Evolutionary conservation across 768 basidiomycete species (phyloP), one percentile per base, ranked within the genome.

Genomic region (Omphalotus guepiniiformis): DNA sequence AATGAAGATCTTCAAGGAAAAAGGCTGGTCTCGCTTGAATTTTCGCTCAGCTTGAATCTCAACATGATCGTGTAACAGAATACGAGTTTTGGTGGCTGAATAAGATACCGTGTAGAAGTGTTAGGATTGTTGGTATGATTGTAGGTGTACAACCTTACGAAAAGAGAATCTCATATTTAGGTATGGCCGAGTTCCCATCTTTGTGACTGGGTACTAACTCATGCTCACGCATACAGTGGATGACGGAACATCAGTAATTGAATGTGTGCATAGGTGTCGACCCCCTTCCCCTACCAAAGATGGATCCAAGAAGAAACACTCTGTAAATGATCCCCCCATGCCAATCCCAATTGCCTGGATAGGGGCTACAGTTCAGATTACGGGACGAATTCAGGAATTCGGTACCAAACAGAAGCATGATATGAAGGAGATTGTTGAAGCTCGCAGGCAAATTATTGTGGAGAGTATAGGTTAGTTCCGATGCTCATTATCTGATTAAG

Each of bases 171-270:
- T 55, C 81, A 1, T 88, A 88, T 59, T 73, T 75, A 0, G 56
- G 88, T 85, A 52, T 53, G 73, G 54, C 23, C 29, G 30, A 22
- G 18, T 47, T 19, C 44, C 4, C 43, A 23, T 16, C 26, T 32
- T 5, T 41, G 21, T 52, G 19, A 16, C n/a, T 27, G 34, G 30
- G n/a, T n/a, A n/a, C n/a, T n/a, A n/a, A n/a, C 42, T 35, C 2
- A 48, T 27, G 30, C 18, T 49, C 32, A 18, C 26, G 48, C 27
- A 8, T 39, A 32, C 42, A 90, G 85, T 90, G 49, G 88, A 91
- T 57, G 88, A 91, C 54, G 85, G 87, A 4, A 85, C 86, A 1
- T 80, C 69, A 23, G 80, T 84, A 3, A 71, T 91, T 21, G 87
- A 90, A 38, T 90, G 88, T 55, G 57, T 68, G 2, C 74, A 79